Conservation (phyloP, 208 protist species). For the Cochliopodium minus region DNA sequence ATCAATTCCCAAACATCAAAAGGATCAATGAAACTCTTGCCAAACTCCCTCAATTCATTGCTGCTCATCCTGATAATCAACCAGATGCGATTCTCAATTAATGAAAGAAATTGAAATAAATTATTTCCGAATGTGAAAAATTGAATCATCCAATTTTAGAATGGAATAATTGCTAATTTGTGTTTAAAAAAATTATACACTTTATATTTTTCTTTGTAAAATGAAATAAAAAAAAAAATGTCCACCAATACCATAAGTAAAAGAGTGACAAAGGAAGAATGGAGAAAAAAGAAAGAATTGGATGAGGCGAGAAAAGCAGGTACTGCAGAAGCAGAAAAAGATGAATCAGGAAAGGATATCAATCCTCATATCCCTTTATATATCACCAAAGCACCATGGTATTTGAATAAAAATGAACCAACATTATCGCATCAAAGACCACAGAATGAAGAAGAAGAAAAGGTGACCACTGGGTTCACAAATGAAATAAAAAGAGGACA, state of each 20-base stretch:
- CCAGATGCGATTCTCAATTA: conserved; percentile 27
- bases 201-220: too few relatives aligned
- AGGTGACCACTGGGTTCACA: not conserved
- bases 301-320: conserved; percentile 55
- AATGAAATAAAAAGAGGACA: conserved; percentile 7
- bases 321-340: conserved; percentile 23
- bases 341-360: conserved; percentile 47
- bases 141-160: too few relatives aligned
- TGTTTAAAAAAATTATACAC: too few relatives aligned
- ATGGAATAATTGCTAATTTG: too few relatives aligned
- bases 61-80: conserved; percentile 30
- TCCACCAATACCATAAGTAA: too few relatives aligned
- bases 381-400: conserved; percentile 89
- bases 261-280: conserved; percentile 4
- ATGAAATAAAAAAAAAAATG: too few relatives aligned
- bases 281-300: conserved; percentile 37
- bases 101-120: too few relatives aligned
- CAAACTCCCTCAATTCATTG: conserved; percentile 25
- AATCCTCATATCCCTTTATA: conserved; percentile 96
- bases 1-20: conserved; percentile 27
- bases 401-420: conserved; percentile 48
- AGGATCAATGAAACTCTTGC: conserved; percentile 21
- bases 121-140: too few relatives aligned
- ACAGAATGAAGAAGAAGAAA: not conserved
- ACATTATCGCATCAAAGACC: conserved; percentile 68